A percentile compares a stretch with the other conserved stretches of the same genome.
Evolutionary conservation across 164 flowering plant genomes (phyloP).

Genomic region (Berberis thunbergii): DNA sequence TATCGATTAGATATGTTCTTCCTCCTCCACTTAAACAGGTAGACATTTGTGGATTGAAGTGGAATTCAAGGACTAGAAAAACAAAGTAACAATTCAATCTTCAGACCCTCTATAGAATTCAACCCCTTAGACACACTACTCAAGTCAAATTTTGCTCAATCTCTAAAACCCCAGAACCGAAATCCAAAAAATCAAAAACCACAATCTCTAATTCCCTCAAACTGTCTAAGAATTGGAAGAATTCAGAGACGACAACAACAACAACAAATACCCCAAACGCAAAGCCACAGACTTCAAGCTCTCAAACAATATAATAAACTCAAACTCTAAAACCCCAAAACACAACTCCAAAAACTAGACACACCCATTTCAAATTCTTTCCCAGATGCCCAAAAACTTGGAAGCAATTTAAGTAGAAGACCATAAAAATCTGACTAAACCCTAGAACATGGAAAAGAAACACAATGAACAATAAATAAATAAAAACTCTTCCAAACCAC

Average conservation of each 20-base stretch:
- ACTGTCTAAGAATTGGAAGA: too few relatives aligned
- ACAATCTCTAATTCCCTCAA: background rate
- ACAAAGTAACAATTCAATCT: background rate
- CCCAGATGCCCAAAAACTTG: too few relatives aligned
- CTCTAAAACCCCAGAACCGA: background rate
- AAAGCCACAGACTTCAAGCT: too few relatives aligned
- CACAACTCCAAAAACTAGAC: background rate
- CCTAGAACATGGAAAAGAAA: slow-evolving; percentile 1
- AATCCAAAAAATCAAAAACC: background rate
- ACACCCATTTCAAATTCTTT: too few relatives aligned
- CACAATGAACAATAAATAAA: too few relatives aligned
- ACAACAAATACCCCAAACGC: too few relatives aligned
- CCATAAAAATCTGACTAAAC: background rate
- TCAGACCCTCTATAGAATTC: background rate
- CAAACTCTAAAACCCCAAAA: background rate
- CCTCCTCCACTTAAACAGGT: slow-evolving; percentile 67
- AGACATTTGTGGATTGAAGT: slow-evolving; percentile 28
- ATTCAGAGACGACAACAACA: too few relatives aligned
- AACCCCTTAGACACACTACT: background rate
- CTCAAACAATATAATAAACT: background rate
- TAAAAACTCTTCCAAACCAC: slow-evolving; percentile 1
- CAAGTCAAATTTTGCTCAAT: too few relatives aligned
- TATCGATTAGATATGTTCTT: slow-evolving; percentile 48
- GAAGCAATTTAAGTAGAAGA: too few relatives aligned
- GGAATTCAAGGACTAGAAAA: background rate